Percentiles rank a stretch among this genome's conserved stretches.
Conservation (phyloP, 1,284 basidiomycete species). For the Microbotryum violaceum region DNA sequence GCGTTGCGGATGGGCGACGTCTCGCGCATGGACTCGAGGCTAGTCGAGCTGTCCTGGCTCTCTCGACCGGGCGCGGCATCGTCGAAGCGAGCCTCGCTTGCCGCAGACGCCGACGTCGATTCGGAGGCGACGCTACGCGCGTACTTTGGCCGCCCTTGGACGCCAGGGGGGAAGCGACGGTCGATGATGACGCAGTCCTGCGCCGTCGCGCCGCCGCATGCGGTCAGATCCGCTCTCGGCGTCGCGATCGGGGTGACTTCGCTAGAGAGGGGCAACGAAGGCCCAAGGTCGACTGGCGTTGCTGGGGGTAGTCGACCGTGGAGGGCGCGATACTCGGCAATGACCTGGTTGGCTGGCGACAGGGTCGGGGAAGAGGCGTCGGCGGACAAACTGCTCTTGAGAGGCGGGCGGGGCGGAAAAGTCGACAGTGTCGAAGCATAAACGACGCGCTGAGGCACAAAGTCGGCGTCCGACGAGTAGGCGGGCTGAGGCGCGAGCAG, state of each 20-base stretch:
- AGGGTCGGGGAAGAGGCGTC: background rate
- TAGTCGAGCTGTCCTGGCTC: slow-evolving; percentile 10
- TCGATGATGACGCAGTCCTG: no score
- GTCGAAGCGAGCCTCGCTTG: background rate
- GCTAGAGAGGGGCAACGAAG: background rate
- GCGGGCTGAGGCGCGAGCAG: slow-evolving; percentile 7
- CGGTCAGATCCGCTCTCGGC: background rate
- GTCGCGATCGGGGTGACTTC: background rate
- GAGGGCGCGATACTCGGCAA: slow-evolving; percentile 14
- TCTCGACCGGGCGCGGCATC: background rate
- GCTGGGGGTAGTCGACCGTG: background rate
- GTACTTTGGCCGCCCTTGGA: background rate
- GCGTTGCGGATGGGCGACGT: background rate
- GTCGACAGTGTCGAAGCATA: slow-evolving; percentile 27
- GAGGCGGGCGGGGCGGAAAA: slow-evolving; percentile 26
- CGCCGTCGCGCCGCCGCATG: no score
- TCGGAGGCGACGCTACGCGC: background rate
- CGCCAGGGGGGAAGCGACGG: no score
- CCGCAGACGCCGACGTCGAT: no score
- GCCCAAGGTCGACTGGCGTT: background rate
- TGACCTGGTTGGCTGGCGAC: slow-evolving; percentile 10
- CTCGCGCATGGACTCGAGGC: slow-evolving; percentile 6
- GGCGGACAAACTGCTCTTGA: slow-evolving; percentile 7
- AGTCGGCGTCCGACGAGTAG: slow-evolving; percentile 23
- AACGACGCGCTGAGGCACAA: slow-evolving; percentile 17